These are phyloP conservation scores for Sicyos edulis DNA, from an alignment of 306 rosid species.

Conservation along the genomic window DNA sequence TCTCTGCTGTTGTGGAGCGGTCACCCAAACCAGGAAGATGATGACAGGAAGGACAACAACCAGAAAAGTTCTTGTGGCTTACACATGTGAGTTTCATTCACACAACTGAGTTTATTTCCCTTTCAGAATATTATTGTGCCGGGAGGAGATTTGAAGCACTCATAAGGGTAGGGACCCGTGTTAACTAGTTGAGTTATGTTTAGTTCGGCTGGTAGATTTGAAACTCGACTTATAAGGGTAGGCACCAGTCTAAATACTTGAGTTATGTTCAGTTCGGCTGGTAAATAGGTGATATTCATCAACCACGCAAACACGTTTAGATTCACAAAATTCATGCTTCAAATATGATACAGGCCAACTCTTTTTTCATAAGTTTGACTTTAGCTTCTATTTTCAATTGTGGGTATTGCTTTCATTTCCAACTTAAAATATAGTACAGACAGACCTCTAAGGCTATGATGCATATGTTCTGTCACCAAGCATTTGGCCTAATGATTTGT, in stretches of 20 bases:
- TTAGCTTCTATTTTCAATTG: neutral
- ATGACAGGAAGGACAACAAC: conserved; percentile 34
- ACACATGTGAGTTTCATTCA: conserved; percentile 42
- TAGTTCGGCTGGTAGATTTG: neutral
- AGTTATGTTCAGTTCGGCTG: neutral
- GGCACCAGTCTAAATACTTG: neutral
- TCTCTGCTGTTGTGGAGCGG: conserved; percentile 58
- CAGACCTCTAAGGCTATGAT: neutral
- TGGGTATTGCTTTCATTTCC: neutral
- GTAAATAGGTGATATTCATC: neutral
- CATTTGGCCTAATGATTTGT: neutral
- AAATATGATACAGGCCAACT: neutral
- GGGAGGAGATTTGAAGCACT: neutral
- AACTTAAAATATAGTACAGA: neutral
- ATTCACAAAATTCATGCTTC: conserved; percentile 5
- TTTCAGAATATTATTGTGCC: neutral
- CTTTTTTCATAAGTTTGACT: too few species aligned
- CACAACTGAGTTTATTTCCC: neutral
- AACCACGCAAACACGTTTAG: neutral
- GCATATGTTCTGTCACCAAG: conserved; percentile 2
- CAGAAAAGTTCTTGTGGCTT: conserved; percentile 27
- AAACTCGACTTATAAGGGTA: too few species aligned
- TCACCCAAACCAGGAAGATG: conserved; percentile 61
- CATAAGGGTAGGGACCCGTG: neutral
- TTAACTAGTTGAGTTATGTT: conserved; percentile 9